Evolutionary conservation across 2,329 filamentous ascomycete genomes (phyloP).

Genomic region (Cladosporium sp.): DNA sequence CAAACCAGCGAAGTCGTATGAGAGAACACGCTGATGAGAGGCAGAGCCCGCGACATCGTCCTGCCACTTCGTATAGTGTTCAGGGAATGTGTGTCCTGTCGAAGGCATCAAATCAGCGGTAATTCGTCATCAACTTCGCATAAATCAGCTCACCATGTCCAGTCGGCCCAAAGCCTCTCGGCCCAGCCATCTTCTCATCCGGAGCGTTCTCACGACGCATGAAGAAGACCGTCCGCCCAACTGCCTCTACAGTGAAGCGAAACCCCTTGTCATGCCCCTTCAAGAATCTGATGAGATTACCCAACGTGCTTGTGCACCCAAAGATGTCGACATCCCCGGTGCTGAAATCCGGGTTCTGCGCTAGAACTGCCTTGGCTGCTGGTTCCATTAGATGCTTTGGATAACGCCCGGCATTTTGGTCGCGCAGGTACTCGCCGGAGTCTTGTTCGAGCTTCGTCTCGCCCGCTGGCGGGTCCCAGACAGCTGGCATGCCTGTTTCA

Average conservation of each 20-base stretch:
- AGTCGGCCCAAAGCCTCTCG: neutral
- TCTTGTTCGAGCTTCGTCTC: conserved; percentile 41
- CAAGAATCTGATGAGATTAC: conserved; percentile 57
- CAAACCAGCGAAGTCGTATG: conserved; percentile 54
- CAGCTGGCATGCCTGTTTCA: conserved; percentile 45
- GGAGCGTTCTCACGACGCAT: conserved; percentile 59
- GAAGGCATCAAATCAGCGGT: no score
- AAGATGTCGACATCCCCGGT: conserved; percentile 49
- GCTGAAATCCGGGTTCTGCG: conserved; percentile 34
- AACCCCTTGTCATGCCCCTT: conserved; percentile 43
- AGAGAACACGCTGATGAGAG: conserved; percentile 60
- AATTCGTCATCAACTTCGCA: conserved; percentile 35
- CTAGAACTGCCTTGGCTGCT: conserved; percentile 42
- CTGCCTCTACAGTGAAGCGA: conserved; percentile 54
- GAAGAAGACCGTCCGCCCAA: conserved; percentile 59
- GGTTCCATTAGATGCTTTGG: conserved; percentile 50
- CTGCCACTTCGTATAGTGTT: conserved; percentile 63
- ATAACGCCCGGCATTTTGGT: conserved; percentile 51
- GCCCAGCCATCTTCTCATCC: conserved; percentile 47
- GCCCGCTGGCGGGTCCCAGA: conserved; percentile 44
- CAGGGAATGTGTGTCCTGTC: conserved; percentile 60
- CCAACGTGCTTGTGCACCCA: conserved; percentile 58
- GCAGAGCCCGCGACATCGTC: conserved; percentile 49
- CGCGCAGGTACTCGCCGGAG: conserved; percentile 48
- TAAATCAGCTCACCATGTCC: conserved; percentile 37